Conservation (phyloP, 2,329 filamentous ascomycete species). For the Pseudocercospora macadamiae region DNA sequence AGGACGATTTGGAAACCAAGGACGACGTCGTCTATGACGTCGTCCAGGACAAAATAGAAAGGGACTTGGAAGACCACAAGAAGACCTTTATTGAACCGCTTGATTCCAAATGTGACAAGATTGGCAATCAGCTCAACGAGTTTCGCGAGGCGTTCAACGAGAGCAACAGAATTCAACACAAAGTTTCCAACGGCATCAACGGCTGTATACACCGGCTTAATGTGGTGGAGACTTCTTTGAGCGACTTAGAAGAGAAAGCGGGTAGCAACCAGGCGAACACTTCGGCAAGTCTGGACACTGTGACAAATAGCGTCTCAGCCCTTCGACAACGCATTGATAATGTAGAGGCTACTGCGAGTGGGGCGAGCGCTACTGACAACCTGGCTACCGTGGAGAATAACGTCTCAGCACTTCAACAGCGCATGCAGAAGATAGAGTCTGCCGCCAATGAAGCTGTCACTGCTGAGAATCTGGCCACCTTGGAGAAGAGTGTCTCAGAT, state of each 20-base stretch:
- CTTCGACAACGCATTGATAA: slow-evolving; percentile 5
- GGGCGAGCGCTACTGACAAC: background rate
- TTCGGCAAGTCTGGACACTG: background rate
- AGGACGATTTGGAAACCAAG: background rate
- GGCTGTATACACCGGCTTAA: slow-evolving; percentile 10
- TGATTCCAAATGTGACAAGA: background rate
- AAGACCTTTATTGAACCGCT: background rate
- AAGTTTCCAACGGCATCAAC: slow-evolving; percentile 6
- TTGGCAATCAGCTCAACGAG: background rate
- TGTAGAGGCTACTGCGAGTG: slow-evolving; percentile 4
- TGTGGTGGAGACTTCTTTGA: slow-evolving; percentile 4
- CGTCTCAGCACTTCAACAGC: background rate
- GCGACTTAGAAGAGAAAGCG: background rate
- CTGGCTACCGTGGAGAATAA: background rate
- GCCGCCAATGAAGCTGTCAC: background rate
- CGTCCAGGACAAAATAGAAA: background rate
- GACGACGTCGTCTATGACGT: background rate
- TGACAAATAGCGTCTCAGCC: background rate
- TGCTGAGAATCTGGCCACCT: background rate
- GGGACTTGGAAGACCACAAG: background rate
- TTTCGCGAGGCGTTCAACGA: background rate
- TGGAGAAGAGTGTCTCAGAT: background rate
- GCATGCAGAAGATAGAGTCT: slow-evolving; percentile 7
- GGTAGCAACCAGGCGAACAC: background rate
- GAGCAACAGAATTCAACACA: background rate